These are phyloP conservation scores for Fraxinus cuspidata DNA, from an alignment of 257 asterid genomes.

Conservation along the genomic window DNA sequence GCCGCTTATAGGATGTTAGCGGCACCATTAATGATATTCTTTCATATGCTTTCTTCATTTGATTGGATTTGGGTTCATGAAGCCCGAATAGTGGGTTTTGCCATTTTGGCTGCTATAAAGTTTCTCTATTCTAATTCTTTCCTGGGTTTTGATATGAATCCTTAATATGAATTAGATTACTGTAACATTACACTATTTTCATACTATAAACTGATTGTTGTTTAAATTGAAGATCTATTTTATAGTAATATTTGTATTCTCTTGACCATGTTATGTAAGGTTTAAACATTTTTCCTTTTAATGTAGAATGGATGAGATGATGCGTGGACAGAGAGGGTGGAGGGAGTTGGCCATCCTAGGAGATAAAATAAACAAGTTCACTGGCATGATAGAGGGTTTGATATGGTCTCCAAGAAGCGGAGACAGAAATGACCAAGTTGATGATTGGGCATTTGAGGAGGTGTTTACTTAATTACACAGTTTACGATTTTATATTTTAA, in stretches of 20 bases:
- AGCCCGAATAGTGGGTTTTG: not conserved
- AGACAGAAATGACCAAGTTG: conserved; percentile 69
- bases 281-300: not conserved
- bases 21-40: not conserved
- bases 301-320: conserved; percentile 61
- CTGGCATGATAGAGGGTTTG: conserved; percentile 62
- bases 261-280: not conserved
- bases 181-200: no score
- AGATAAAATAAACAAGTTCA: conserved; percentile 45
- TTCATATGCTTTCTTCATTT: not conserved
- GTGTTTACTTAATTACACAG: conserved; percentile 38
- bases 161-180: no score
- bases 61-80: not conserved
- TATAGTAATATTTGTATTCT: no score
- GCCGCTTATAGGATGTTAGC: not conserved
- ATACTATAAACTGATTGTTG: no score
- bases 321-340: conserved; percentile 64
- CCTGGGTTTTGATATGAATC: not conserved
- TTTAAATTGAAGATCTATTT: not conserved
- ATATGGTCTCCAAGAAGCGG: conserved; percentile 91
- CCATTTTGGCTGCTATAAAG: not conserved
- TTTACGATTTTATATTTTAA: no score
- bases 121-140: not conserved
- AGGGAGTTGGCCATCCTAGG: conserved; percentile 52
- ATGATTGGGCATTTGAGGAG: conserved; percentile 98